Percentiles rank a stretch among this genome's conserved stretches.
phyloP scores from a whole-genome alignment of 495 filamentous ascomycete genomes.

The Bathelium albidoporum region DNA sequence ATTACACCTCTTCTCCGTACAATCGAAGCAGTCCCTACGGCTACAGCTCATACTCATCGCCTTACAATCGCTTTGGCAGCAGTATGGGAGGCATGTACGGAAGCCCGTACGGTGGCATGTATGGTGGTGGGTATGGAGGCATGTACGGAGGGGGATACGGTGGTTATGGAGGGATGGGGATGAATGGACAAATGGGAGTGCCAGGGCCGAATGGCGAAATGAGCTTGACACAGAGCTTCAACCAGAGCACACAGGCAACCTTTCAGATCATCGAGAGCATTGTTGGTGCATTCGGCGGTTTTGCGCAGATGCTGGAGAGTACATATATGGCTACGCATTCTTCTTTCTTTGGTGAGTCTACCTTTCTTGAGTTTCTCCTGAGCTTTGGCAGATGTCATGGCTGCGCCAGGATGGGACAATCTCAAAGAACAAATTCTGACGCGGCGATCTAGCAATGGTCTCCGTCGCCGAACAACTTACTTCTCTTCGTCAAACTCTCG shows the following conservation, averaged over 20 bases:
- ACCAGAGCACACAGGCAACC: constrained; percentile 86
- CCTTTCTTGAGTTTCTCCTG: background rate
- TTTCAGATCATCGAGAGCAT: constrained; percentile 99
- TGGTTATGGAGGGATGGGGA: constrained; percentile 40
- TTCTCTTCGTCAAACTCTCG: constrained; percentile 85
- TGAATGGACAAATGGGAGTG: constrained; percentile 48
- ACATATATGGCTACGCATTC: constrained; percentile 99
- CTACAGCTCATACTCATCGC: constrained; percentile 46
- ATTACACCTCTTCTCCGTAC: constrained; percentile 24
- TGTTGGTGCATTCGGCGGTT: constrained; percentile 94
- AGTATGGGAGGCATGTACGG: constrained; percentile 46
- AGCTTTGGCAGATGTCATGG: constrained; percentile 9
- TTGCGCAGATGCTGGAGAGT: constrained; percentile 98
- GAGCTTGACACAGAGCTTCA: constrained; percentile 82
- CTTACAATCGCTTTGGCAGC: constrained; percentile 56
- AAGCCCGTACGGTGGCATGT: constrained; percentile 56
- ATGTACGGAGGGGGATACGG: constrained; percentile 29
- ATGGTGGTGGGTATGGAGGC: constrained; percentile 32
- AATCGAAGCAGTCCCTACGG: constrained; percentile 19
- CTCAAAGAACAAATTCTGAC: background rate
- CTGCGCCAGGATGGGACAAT: background rate
- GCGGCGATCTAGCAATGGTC: constrained; percentile 71
- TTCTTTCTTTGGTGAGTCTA: constrained; percentile 81
- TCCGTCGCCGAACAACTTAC: constrained; percentile 96
- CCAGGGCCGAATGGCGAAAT: constrained; percentile 59